These are phyloP conservation scores for Carex littledalei DNA, from an alignment of 176 grass and related monocot genomes.

Conservation along the genomic window DNA sequence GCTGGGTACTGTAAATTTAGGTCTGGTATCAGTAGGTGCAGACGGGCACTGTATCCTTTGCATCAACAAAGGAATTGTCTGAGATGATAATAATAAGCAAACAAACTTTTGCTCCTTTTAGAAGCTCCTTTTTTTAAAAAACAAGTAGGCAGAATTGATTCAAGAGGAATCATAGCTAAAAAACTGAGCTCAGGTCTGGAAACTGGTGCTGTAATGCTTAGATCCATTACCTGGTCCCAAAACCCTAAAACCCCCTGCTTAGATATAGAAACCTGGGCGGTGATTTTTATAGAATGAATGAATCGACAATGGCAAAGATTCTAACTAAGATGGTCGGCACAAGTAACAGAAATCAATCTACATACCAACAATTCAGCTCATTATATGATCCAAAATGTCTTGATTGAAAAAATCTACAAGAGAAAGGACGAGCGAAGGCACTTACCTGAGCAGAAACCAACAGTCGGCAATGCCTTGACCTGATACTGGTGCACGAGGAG, in stretches of 20 bases:
- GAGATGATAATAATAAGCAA: not conserved
- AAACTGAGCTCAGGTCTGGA: not conserved
- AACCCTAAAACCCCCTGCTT: slow-evolving; percentile 9
- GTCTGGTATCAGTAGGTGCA: not conserved
- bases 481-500: slow-evolving; percentile 1
- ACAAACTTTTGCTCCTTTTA: not conserved
- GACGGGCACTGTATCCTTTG: not conserved
- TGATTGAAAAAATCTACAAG: not conserved
- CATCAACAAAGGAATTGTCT: not conserved
- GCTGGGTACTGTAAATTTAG: not conserved
- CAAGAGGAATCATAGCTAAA: not conserved
- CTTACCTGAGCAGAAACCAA: not conserved
- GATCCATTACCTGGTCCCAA: not conserved
- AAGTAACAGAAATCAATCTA: not conserved
- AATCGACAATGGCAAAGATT: not conserved
- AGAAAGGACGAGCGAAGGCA: not conserved
- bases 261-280: not conserved
- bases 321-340: not conserved
- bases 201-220: not conserved
- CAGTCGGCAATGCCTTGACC: not conserved
- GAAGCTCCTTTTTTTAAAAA: not conserved
- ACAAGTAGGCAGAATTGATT: not conserved
- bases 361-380: not conserved
- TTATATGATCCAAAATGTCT: not conserved
- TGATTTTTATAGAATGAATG: not conserved